Evolutionary conservation across 495 filamentous ascomycete species (phyloP).

Genomic region (Aspergillus haitiensis): DNA sequence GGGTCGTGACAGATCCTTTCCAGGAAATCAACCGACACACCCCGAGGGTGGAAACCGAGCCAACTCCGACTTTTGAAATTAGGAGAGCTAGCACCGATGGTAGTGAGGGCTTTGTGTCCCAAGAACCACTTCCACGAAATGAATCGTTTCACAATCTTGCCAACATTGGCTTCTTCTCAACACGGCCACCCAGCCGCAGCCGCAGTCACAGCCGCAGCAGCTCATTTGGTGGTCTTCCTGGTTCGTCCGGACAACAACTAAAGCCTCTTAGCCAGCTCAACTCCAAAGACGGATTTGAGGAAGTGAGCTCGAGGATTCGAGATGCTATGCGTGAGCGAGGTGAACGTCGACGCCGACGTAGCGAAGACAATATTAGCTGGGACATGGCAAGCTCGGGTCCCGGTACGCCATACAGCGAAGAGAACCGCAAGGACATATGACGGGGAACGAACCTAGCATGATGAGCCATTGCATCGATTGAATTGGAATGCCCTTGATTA

Average conservation of each 20-base stretch:
- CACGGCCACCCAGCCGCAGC: slow-evolving; percentile 64
- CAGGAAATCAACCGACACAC: slow-evolving; percentile 36
- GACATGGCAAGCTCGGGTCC: slow-evolving; percentile 48
- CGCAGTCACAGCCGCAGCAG: slow-evolving; percentile 71
- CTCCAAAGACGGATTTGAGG: slow-evolving; percentile 69
- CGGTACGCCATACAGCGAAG: slow-evolving; percentile 47
- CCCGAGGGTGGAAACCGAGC: slow-evolving; percentile 23
- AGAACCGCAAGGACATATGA: slow-evolving; percentile 45
- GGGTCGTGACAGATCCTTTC: slow-evolving; percentile 70
- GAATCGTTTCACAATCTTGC: slow-evolving; percentile 90
- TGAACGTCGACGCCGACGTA: slow-evolving; percentile 67
- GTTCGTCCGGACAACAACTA: slow-evolving; percentile 62
- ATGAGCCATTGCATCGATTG: slow-evolving; percentile 4
- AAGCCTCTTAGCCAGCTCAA: slow-evolving; percentile 73
- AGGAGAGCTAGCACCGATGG: slow-evolving; percentile 28
- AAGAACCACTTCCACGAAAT: slow-evolving; percentile 71
- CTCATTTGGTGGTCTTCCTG: slow-evolving; percentile 57
- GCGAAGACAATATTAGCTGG: slow-evolving; percentile 52
- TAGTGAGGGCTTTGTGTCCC: slow-evolving; percentile 34
- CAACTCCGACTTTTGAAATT: slow-evolving; percentile 26
- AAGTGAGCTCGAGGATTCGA: slow-evolving; percentile 83
- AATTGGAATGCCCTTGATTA: slow-evolving; percentile 3
- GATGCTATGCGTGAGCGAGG: slow-evolving; percentile 86
- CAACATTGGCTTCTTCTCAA: slow-evolving; percentile 84
- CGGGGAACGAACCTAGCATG: neutral